Evolutionary conservation across 768 basidiomycete genomes (phyloP), one percentile per base, ranked within the genome.

Genomic region (Trametes meyenii): DNA sequence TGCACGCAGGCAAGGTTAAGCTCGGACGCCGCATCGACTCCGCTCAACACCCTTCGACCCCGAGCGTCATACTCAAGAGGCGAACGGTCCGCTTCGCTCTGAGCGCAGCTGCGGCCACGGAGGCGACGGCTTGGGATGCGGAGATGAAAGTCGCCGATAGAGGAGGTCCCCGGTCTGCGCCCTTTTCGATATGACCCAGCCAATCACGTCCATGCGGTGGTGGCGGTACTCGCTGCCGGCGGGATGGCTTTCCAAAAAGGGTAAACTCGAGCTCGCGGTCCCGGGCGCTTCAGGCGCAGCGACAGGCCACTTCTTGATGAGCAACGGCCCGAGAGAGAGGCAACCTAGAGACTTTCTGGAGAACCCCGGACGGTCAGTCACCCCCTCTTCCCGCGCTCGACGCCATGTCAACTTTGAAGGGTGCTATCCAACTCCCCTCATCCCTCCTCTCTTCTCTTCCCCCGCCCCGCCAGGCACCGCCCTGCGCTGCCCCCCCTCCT

Each of bases 401-500:
- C 43, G 35, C 55, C 56, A 62, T 57, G 55, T 50, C 61, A 35
- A 51, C 38, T 33, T 33, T 33, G 29, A 33, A 33, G 29, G 29
- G 14, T 38, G 50, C 29, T 19, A 35, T 40, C 24, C 51, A 50
- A 33, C 51, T 13, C 51, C 36, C 24, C 45, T 52, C 19, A 33
- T 36, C 58, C 26, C 50, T 29, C 29, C 52, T 35, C 21, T 24
- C 38, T 23, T 40, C 29, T 33, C 51, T 29, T 42, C 55, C 40
- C 46, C 62, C 21, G 24, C 52, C 45, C 46, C 29, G 38, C 46
- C 62, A 46, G 56, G 57, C 57, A 58, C 57, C 52, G 52, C 46
- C 56, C 52, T 58, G 51, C 62, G 58, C 54, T 55, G 43, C 48
- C 58, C 46, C 42, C 53, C 52, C 51, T 61, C 60, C 61, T 45